These are phyloP conservation scores for Psilocybe azurescens DNA, from an alignment of 768 basidiomycete species.

Conservation along the genomic window DNA sequence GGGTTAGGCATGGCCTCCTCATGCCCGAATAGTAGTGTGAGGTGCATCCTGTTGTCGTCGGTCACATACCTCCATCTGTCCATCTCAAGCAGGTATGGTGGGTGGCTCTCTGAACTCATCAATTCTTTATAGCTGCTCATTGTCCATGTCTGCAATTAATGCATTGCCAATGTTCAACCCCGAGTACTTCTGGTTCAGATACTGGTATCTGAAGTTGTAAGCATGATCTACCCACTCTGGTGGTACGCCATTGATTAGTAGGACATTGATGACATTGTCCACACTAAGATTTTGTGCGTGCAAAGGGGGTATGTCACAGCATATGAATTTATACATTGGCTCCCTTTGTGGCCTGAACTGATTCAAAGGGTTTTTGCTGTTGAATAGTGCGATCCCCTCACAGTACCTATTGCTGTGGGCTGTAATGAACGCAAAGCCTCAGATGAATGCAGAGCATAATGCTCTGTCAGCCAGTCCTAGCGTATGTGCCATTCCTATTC, in stretches of 20 bases:
- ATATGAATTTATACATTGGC: background rate
- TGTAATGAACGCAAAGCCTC: background rate
- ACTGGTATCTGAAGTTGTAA: slow-evolving; percentile 4
- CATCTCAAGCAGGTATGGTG: too few relatives aligned
- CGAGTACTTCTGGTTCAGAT: background rate
- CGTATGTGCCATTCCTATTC: background rate
- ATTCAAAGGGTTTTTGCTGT: background rate
- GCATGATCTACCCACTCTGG: slow-evolving; percentile 14
- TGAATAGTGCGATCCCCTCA: slow-evolving; percentile 1
- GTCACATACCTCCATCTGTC: too few relatives aligned
- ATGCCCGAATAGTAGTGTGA: too few relatives aligned
- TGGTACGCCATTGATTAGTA: slow-evolving; percentile 9
- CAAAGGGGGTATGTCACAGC: background rate
- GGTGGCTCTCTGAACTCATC: too few relatives aligned
- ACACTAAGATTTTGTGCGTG: background rate
- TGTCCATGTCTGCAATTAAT: background rate
- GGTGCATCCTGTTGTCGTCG: too few relatives aligned
- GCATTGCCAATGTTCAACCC: background rate
- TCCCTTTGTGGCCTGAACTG: slow-evolving; percentile 3
- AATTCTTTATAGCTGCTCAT: too few relatives aligned
- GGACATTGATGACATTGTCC: background rate
- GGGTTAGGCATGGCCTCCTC: too few relatives aligned
- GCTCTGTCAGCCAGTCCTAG: background rate
- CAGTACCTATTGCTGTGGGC: background rate
- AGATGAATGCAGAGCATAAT: background rate